Evolutionary conservation across 306 rosid genomes (phyloP), one percentile per base, ranked within the genome.

Genomic region (Trifolium subterraneum): DNA sequence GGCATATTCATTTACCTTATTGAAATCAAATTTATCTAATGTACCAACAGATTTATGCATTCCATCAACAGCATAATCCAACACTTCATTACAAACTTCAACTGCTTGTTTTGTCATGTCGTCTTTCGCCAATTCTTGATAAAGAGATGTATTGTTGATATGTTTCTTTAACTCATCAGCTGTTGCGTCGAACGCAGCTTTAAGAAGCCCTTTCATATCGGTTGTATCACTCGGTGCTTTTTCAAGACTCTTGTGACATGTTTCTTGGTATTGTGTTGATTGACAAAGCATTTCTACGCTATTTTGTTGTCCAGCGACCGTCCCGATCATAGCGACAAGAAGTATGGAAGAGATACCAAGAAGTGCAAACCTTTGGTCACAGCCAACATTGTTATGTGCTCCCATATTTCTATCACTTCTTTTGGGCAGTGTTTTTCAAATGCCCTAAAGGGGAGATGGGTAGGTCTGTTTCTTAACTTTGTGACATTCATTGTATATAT

Each of bases 81-180:
- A 48, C 0, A 93, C 90, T 72, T 88, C 94, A 1, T 64, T 76
- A 71, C 98, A 93, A 29, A 79, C 83, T 3, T 78, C 79, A 12
- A 91, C 22, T 0, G 97, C 96, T 16, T 86, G 79, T 70, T 52
- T 85, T 9, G 89, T 64, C 73, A 68, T 74, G 10, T 84, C 58
- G 39, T 91, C 98, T 14, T 74, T 78, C 10, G 72, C 89, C 12
- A 86, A 33, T 7, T 82, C 87, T 1, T 73, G 9, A 19, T 84
- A 42, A 1, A 83, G 54, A 2, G 70, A 1, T 5, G 94, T 78
- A 68, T 84, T 88, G 5, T 51, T 18, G 0, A 90, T 39, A 8
- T 80, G 82, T 0, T 4, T 82, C 1, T 42, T 1, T 10, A 93
- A 36, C 35, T 88, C 79, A 0, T 69, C 45, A 0, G 82, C 25